Conservation (phyloP, 1,139 yeast species). For the Nakaseomyces uthaithaninus region DNA sequence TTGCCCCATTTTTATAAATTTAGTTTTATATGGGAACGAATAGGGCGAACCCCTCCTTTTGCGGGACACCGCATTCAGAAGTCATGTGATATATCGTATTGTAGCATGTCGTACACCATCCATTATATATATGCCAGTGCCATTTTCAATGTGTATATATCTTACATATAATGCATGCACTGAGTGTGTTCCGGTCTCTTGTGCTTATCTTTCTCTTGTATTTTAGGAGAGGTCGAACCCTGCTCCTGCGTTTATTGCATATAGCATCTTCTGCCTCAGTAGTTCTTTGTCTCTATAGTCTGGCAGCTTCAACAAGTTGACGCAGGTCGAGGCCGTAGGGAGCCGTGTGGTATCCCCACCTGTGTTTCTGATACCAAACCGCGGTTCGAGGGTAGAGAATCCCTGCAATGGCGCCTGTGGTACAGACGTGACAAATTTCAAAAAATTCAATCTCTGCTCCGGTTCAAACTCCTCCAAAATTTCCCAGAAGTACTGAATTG, state of each 20-base stretch:
- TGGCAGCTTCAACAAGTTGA: conserved; percentile 77
- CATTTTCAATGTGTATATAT: no score
- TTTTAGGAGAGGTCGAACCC: conserved; percentile 70
- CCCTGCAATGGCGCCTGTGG: conserved; percentile 89
- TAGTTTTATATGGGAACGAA: no score
- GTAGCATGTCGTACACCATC: no score
- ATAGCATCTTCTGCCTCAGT: conserved; percentile 56
- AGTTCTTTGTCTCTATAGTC: conserved; percentile 57
- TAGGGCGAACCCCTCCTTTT: no score
- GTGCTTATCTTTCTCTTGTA: background rate
- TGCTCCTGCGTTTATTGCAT: conserved; percentile 72
- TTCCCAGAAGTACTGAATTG: conserved; percentile 64
- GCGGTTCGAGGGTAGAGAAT: conserved; percentile 63
- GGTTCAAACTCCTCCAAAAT: conserved; percentile 59
- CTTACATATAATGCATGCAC: no score
- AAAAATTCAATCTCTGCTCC: conserved; percentile 51
- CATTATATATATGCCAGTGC: no score
- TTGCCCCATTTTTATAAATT: no score
- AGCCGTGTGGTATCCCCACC: conserved; percentile 51
- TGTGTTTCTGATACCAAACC: conserved; percentile 69
- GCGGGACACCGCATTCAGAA: no score
- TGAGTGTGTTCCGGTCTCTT: no score
- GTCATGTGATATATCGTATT: no score
- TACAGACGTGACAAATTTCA: conserved; percentile 86
- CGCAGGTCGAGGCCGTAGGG: conserved; percentile 93